These are phyloP conservation scores for Fusarium coffeatum DNA, from an alignment of 2,329 filamentous ascomycete species.

Conservation along the genomic window DNA sequence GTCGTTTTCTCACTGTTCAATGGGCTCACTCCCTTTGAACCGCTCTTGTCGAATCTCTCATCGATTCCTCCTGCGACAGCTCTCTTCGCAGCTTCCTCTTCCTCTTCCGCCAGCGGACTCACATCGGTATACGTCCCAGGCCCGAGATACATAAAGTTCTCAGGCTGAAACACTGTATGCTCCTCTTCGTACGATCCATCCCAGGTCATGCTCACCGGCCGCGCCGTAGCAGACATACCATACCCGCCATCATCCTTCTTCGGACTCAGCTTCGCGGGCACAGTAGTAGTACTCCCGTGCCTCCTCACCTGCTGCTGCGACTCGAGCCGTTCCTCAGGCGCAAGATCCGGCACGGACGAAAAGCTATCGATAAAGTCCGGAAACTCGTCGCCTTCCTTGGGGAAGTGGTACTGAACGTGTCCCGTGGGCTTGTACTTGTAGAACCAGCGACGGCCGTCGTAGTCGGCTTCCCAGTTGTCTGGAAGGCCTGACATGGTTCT, in stretches of 20 bases:
- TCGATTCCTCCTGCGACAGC: conserved; percentile 42
- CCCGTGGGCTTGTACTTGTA: conserved; percentile 67
- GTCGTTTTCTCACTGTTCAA: conserved; percentile 47
- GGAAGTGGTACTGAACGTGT: conserved; percentile 67
- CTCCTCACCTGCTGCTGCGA: conserved; percentile 63
- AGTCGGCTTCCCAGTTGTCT: conserved; percentile 67
- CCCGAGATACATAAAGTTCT: conserved; percentile 65
- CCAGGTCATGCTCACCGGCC: conserved; percentile 50
- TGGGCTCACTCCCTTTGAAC: conserved; percentile 47
- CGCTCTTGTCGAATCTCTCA: conserved; percentile 27
- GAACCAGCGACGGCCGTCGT: conserved; percentile 68
- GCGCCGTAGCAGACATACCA: conserved; percentile 51
- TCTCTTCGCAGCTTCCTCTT: conserved; percentile 51
- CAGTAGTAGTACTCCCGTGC: conserved; percentile 39
- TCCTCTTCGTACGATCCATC: conserved; percentile 47
- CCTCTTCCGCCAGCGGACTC: conserved; percentile 57
- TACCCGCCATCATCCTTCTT: conserved; percentile 30
- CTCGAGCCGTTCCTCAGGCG: conserved; percentile 65
- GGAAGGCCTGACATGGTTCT: conserved; percentile 56
- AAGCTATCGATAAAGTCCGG: conserved; percentile 61
- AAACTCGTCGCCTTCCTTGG: conserved; percentile 68
- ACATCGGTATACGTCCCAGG: conserved; percentile 60
- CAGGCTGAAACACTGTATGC: conserved; percentile 60
- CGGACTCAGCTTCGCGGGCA: conserved; percentile 6
- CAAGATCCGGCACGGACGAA: conserved; percentile 54